Base-by-base conservation (phyloP, 2,329 filamentous ascomycete genomes). In the Simplicillium sp. region DNA sequence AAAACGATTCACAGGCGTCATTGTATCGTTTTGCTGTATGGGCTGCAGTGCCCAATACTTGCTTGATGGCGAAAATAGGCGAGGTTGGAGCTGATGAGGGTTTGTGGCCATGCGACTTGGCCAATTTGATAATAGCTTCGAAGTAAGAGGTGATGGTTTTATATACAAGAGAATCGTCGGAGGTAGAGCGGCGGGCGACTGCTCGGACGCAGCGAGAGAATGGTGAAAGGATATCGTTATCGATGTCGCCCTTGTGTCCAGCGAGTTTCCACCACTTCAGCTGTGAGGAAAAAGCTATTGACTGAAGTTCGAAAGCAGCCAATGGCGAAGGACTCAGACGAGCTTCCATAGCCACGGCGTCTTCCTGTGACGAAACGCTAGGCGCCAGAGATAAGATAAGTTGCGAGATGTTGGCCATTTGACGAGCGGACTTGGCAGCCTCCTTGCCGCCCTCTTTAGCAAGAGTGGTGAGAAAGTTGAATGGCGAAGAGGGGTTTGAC, bases 351-450 rank as follows among this genome's bases (percentile, higher is more conserved):
- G 77, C 77, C 2, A 67, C 48, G 3, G 58, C 58, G 51, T 89
- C 84, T 33, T 81, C 75, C 9, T 75, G 71, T 37, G 66, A 65
- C 2, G 82, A 77, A n/a, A 83, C 66, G 50, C 76, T 82, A 1
- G 84, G 83, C 20, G 80, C 75, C 1, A 88, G 60, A 1, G 77
- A 73, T 1, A 88, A 62, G 0, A 88, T 62, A 3, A 70, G 68
- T 48, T 84, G 80, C 0, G 81, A 78, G 2, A 87, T 54, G 0
- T 68, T 71, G 38, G 87, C 82, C 14, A 89, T 62, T 46, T 87
- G 82, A 3, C 76, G 77, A 9, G 75, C 68, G 14, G 71, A 66
- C 53, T 84, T 87, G 7, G 65, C 61, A 11, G 64, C 56, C n/a
- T 73, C 68, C 13, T 70, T 62, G 3, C 63, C 54, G 41, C 58